Evolutionary conservation across 1,284 basidiomycete species (phyloP), one percentile per base, ranked within the genome.

Genomic region (Earliella scabrosa): DNA sequence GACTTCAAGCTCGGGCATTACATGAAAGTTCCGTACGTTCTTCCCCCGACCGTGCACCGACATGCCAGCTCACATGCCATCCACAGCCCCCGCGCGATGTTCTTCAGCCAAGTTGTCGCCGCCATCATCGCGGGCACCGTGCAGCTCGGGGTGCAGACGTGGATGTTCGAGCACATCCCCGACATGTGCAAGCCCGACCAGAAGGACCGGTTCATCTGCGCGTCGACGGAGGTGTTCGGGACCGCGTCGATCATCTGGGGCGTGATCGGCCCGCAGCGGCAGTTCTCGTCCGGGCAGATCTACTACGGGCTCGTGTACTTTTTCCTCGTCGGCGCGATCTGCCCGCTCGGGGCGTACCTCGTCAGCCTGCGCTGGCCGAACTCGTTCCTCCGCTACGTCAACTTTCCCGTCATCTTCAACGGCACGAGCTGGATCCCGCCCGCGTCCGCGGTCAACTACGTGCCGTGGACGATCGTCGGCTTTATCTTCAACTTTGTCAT

Each of bases 1-100:
- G 88, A 90, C 68, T 85, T 88, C 71, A 88, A 89, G 67, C 79
- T 88, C 47, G 87, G 85, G 3, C 87, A 89, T 60, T 88, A 89
- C 73, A 89, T 89, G 87, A 89, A 90, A 68, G 74, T 88, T 27
- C 76, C 80, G 57, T 70, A 50, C 29, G 68, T 63, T n/a, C n/a
- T n/a, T n/a, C n/a, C n/a, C n/a, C 4, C 18, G 32, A 23, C 2
- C n/a, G 1, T 7, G n/a, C 27, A 21, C 21, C 29, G 6, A 11
- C 11, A 10, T 7, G 32, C 6, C 21, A 11, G 5, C 39, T 29
- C 26, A 29, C 38, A 20, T 9, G 11, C 18, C 3, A 16, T 11
- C 21, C 13, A 5, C 41, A 70, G 68, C 1, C 76, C 79, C 1
- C 73, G 78, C 41, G 69, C 76, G 8, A 86, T 90, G 80, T 86